Evolutionary conservation across 257 asterid genomes (phyloP), one percentile per base, ranked within the genome.

Genomic region (Leonotis leonurus): DNA sequence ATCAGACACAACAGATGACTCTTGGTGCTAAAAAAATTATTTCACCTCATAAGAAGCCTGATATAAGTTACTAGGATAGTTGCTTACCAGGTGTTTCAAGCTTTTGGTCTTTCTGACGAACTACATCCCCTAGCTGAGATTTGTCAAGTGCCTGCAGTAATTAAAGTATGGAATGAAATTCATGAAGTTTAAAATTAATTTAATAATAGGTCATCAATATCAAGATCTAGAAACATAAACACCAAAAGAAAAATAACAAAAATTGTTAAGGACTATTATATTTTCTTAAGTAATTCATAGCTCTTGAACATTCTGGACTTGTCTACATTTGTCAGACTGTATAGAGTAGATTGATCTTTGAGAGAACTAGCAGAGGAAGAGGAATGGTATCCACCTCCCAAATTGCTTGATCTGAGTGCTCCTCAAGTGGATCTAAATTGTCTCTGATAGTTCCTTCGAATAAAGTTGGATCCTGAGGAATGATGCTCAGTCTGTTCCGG

Each of bases 381-480:
- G 29, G 56, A 9, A 62, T 68, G 25, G 61, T 27, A 60, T 2
- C 40, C 54, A 92, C 99, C 95, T 89, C 71, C 99, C 99, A 93
- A 56, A 93, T 65, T 50, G 85, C 94, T 59, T 78, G 83, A 78
- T 93, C 97, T 1, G 96, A 71, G 63, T 93, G 95, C 73, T 93
- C 95, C 29, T 75, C 89, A 24, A 92, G 94, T 26, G 99, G 99
- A 44, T 93, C 99, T 48, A 93, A 83, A 70, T 93, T 93, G 65
- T 79, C 84, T 68, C 99, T 76, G 50, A 93, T 87, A 18, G 97
- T 93, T 71, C 99, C 99, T 81, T 93, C 99, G 68, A 93, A 89
- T 75, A 93, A 79, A 13, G 96, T 67, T 45, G 99, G 99, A 67
- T 93, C 99, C 74, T 93, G 99, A 53, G 99, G 99, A 61, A 93